These are phyloP conservation scores for Aaosphaeria arxii DNA, from an alignment of 2,329 filamentous ascomycete species.

Conservation along the genomic window DNA sequence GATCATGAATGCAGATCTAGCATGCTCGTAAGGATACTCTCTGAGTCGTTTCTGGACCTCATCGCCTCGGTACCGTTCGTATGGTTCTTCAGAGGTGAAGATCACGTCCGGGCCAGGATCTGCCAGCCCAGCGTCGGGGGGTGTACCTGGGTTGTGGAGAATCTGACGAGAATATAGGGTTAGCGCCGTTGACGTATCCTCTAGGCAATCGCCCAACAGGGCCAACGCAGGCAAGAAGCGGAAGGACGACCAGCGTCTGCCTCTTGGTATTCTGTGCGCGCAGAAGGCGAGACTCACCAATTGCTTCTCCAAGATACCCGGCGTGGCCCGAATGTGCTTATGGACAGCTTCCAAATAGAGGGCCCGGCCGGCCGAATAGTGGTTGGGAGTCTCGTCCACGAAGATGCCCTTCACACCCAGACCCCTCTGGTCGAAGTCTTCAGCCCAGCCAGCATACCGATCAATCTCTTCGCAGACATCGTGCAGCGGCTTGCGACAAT, in stretches of 20 bases:
- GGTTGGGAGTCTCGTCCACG: conserved; percentile 45
- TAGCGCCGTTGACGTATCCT: too few species aligned
- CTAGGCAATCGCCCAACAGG: too few species aligned
- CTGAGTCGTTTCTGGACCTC: conserved; percentile 1
- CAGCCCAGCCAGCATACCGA: conserved; percentile 43
- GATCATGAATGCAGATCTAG: conserved; percentile 2
- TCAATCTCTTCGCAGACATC: conserved; percentile 37
- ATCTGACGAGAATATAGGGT: background rate
- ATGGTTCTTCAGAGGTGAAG: conserved; percentile 3
- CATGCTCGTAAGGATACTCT: background rate
- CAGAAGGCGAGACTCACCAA: too few species aligned
- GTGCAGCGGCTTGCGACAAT: conserved; percentile 21
- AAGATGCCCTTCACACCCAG: conserved; percentile 47
- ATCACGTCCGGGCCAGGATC: conserved; percentile 2
- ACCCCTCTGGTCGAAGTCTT: conserved; percentile 22
- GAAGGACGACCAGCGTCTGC: too few species aligned
- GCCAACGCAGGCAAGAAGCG: too few species aligned
- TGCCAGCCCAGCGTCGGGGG: conserved; percentile 2
- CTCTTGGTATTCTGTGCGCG: too few species aligned
- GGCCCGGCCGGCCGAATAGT: conserved; percentile 1
- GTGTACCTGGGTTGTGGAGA: conserved; percentile 6
- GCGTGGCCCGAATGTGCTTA: too few species aligned
- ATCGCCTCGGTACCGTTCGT: background rate
- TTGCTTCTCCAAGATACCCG: too few species aligned
- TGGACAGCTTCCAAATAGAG: too few species aligned